phyloP scores from a whole-genome alignment of 1,284 basidiomycete species.

The Ustilago nuda region DNA sequence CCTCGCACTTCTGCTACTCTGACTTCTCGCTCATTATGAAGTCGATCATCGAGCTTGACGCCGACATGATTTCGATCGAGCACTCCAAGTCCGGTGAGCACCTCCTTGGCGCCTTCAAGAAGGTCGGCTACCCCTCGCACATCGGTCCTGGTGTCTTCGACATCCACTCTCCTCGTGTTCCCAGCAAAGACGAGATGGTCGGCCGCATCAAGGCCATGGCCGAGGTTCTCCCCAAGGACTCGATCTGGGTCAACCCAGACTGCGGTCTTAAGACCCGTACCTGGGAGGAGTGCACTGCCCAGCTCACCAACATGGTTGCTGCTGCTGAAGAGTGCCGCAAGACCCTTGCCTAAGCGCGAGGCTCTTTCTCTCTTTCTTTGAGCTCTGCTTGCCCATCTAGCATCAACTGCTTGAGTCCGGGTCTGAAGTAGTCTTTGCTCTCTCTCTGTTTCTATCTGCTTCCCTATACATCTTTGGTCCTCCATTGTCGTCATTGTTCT shows the following conservation, averaged over 20 bases:
- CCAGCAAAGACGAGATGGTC: conserved; percentile 86
- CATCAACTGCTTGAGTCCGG: conserved; percentile 42
- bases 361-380: neutral
- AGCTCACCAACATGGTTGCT: conserved; percentile 66
- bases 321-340: conserved; percentile 87
- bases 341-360: conserved; percentile 56
- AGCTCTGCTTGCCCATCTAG: conserved; percentile 22
- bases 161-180: conserved; percentile 99
- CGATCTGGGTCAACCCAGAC: conserved; percentile 88
- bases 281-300: conserved; percentile 76
- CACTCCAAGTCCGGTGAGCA: conserved; percentile 76
- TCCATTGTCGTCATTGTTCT: conserved; percentile 38
- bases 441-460: conserved; percentile 2
- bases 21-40: conserved; percentile 97
- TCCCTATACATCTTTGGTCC: conserved; percentile 24
- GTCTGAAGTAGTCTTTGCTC: neutral
- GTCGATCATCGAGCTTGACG: conserved; percentile 95
- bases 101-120: conserved; percentile 93
- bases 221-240: conserved; percentile 64
- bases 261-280: conserved; percentile 72
- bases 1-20: conserved; percentile 70
- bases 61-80: conserved; percentile 99
- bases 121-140: conserved; percentile 95
- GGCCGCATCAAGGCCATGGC: conserved; percentile 86
- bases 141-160: conserved; percentile 95